Evolutionary conservation across 176 grass and related monocot species (phyloP).

Genomic region (Cenchrus fungigraminus): DNA sequence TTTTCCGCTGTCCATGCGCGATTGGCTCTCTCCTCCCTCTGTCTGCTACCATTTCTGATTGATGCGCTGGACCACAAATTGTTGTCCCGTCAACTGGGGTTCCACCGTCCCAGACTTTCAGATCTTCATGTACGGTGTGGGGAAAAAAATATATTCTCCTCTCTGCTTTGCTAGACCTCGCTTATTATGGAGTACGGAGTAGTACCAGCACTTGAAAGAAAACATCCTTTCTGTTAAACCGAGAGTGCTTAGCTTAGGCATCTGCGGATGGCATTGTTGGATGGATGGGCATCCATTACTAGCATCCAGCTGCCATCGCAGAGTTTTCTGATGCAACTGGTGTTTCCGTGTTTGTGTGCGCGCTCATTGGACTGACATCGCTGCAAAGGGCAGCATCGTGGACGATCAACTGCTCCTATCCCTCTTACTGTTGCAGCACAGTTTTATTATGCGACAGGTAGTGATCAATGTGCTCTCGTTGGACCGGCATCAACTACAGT

Average conservation of each 20-base stretch:
- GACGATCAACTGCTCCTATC: constrained; percentile 30
- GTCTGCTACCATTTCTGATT: constrained; percentile 23
- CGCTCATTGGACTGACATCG: constrained; percentile 29
- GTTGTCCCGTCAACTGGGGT: constrained; percentile 11
- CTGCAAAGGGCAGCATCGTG: constrained; percentile 7
- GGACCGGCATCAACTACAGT: constrained; percentile 18
- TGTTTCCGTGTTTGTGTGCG: neutral
- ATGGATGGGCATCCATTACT: constrained; percentile 14
- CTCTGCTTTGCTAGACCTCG: neutral
- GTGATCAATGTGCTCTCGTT: neutral
- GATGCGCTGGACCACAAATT: constrained; percentile 35
- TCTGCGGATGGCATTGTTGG: neutral
- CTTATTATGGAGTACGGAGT: no score
- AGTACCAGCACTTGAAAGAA: no score
- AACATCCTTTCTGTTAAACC: neutral
- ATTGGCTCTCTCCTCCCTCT: constrained; percentile 23
- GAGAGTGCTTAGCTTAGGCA: neutral
- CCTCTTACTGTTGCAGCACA: neutral
- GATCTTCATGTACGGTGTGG: neutral
- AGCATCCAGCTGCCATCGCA: neutral
- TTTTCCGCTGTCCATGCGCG: constrained; percentile 35
- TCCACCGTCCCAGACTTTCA: neutral
- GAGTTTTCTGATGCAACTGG: neutral
- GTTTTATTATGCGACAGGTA: constrained; percentile 9
- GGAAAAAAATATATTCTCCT: neutral